Percentiles rank a stretch among this genome's conserved stretches.
These are phyloP conservation scores for Beauveria caledonica DNA, from an alignment of 2,329 filamentous ascomycete species.

Conservation along the genomic window DNA sequence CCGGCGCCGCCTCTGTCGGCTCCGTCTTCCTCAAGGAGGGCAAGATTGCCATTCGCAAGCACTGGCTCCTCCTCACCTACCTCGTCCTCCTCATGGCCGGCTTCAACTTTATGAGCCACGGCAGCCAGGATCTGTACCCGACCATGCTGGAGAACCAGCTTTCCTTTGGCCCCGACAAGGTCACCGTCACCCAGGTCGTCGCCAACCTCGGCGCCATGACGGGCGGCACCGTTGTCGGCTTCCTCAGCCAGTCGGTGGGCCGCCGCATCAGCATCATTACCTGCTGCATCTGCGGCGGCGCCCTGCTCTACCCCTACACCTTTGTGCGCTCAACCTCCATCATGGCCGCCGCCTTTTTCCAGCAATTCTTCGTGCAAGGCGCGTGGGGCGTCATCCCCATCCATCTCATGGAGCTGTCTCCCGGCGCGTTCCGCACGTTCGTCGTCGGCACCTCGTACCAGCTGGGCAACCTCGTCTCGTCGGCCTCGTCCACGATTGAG, in stretches of 20 bases:
- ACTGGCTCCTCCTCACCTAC: conserved; percentile 76
- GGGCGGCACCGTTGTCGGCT: conserved; percentile 60
- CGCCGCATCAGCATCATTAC: conserved; percentile 60
- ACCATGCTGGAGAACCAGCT: conserved; percentile 52
- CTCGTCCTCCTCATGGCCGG: conserved; percentile 81
- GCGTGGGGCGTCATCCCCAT: conserved; percentile 73
- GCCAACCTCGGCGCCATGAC: conserved; percentile 63
- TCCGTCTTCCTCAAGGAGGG: conserved; percentile 63
- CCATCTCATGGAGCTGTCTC: conserved; percentile 69
- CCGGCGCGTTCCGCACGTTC: conserved; percentile 64
- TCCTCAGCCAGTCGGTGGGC: conserved; percentile 60
- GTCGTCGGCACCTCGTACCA: conserved; percentile 69
- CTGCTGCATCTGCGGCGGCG: conserved; percentile 58
- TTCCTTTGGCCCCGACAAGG: conserved; percentile 40
- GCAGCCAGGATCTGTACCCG: conserved; percentile 56
- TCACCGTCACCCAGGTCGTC: conserved; percentile 65
- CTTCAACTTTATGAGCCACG: conserved; percentile 88
- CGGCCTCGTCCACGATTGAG: conserved; percentile 67
- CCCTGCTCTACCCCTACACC: conserved; percentile 75
- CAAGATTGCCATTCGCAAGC: conserved; percentile 66
- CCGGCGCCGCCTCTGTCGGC: conserved; percentile 33
- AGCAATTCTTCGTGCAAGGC: conserved; percentile 72
- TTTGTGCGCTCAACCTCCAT: conserved; percentile 55
- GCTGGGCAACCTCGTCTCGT: conserved; percentile 65
- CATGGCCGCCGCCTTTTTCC: conserved; percentile 76